These are phyloP conservation scores for Bretschneidera sinensis DNA, from an alignment of 345 rosid genomes.

Conservation along the genomic window DNA sequence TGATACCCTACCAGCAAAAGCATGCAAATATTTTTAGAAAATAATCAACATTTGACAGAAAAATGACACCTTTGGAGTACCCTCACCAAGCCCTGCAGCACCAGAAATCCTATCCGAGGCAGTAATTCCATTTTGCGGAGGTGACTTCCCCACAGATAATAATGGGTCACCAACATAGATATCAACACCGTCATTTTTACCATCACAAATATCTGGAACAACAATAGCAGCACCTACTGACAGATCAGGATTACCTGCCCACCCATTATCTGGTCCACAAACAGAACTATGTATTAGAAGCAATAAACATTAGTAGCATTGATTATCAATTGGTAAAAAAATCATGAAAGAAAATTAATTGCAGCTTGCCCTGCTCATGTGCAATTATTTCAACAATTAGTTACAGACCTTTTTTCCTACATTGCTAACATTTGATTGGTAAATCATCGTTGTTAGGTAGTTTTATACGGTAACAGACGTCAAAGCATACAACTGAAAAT, in stretches of 20 bases:
- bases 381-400: no score
- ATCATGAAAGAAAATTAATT: no score
- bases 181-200: conserved; percentile 30
- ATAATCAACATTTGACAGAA: not conserved
- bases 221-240: conserved; percentile 17
- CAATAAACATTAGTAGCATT: not conserved
- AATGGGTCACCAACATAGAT: conserved; percentile 34
- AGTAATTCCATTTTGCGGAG: conserved; percentile 39
- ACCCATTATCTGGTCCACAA: conserved; percentile 22
- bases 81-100: conserved; percentile 85
- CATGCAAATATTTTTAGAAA: not conserved
- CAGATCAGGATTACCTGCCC: conserved; percentile 26
- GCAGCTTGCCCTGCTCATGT: no score
- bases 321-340: no score
- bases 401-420: no score
- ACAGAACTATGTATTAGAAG: not conserved
- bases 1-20: not conserved
- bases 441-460: no score
- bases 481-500: no score
- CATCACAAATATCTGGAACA: conserved; percentile 17
- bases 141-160: conserved; percentile 53
- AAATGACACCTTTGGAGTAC: conserved; percentile 81
- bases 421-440: no score
- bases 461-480: no score
- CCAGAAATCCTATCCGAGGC: conserved; percentile 37